Base-by-base conservation (phyloP, 164 flowering plant species). In the grape (Vitis vinifera) region DNA sequence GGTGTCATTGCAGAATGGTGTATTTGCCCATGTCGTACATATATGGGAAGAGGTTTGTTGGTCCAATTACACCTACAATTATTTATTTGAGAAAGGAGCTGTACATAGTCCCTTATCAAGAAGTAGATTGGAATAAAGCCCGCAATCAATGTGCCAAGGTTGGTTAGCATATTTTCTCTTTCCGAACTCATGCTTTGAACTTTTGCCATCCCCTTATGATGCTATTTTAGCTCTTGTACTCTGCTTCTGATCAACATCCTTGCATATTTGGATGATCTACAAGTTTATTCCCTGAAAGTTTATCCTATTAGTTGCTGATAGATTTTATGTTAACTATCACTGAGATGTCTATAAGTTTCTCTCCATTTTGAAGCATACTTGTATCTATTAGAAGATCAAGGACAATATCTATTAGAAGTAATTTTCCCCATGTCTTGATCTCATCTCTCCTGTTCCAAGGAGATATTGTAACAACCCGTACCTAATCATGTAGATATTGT, bases 1-100 rank as follows among this genome's bases (percentile, higher is more conserved):
- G 67, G 77, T 79, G 81, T 29, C 76, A 82, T 29, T 75, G 79
- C 16, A 73, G 85, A 1, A 51, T 76, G 77, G 76, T 72, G 13
- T 82, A 82, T 63, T 58, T 82, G 77, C 83, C 85, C 10, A 79
- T 79, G 85, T 79, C 81, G 1, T 82, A 82, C 60, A 51, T 82
- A 19, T 82, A 82, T 64, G 83, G 83, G 8, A 77, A 71, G 70
- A 77, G 79, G 56, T 80, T 77, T 69, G 79, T 72, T 6, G 85
- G 81, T 14, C 83, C 81, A 8, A 73, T 82, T 30, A 82, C 81
- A 4, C 64, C 68, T 1, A 59, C 63, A 4, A 55, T 82, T 31
- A 29, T 44, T 10, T 66, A 71, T 3, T 31, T 82, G 23, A 73
- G 85, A 30, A 47, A 69, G 51, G 85, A 82, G 71, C 63, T 82